These are phyloP conservation scores for Ophiostoma triangulosporum DNA, from an alignment of 2,329 filamentous ascomycete genomes.

Conservation along the genomic window DNA sequence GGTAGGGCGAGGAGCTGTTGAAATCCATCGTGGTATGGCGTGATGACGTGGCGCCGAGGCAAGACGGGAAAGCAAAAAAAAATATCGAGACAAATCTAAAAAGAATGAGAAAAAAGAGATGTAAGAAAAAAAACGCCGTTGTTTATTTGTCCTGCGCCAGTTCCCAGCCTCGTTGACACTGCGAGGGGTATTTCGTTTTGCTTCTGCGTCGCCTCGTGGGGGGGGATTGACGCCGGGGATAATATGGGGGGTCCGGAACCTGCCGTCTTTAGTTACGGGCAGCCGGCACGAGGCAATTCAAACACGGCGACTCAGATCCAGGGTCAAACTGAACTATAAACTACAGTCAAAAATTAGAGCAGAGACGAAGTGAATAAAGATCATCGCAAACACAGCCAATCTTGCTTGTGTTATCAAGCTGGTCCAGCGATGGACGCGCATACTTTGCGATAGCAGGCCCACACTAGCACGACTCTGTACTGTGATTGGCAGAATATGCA, in stretches of 20 bases:
- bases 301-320: not conserved
- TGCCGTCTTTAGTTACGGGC: not conserved
- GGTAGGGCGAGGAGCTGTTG: slow-evolving; percentile 51
- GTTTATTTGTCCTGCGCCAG: not conserved
- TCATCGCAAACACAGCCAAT: not conserved
- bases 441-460: not conserved
- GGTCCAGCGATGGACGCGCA: not conserved
- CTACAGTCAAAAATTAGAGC: too few species aligned
- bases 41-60: not conserved
- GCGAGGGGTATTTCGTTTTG: not conserved
- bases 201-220: not conserved
- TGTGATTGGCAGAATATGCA: not conserved
- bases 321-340: not conserved
- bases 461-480: not conserved
- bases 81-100: not conserved
- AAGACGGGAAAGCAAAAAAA: not conserved
- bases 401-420: not conserved
- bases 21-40: slow-evolving; percentile 44
- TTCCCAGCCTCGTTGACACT: not conserved
- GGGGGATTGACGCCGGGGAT: not conserved
- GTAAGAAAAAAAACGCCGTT: too few species aligned
- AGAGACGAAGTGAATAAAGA: not conserved
- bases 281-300: not conserved
- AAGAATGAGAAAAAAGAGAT: not conserved
- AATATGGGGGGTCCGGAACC: not conserved